Evolutionary conservation across 805 yeast genomes (phyloP).

Genomic region (Priceomyces medius): DNA sequence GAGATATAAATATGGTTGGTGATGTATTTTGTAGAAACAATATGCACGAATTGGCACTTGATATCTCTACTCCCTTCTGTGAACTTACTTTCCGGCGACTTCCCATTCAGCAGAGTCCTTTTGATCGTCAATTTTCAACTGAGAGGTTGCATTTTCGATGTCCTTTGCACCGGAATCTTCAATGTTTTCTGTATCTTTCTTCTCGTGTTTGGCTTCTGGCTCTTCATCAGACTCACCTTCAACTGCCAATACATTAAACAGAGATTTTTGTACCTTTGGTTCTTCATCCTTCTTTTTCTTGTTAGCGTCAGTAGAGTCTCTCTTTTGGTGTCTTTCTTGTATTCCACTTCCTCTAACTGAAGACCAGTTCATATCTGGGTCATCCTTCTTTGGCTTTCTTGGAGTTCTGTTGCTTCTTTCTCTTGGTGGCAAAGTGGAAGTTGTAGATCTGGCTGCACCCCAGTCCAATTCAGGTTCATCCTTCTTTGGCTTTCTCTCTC

Average conservation of each 20-base stretch:
- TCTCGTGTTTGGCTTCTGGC: conserved; percentile 14
- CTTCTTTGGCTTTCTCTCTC: conserved; percentile 29
- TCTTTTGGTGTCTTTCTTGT: conserved; percentile 27
- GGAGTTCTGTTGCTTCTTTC: conserved; percentile 25
- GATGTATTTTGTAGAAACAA: background rate
- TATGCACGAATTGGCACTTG: conserved; percentile 1
- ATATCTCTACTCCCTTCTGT: background rate
- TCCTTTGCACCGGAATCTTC: conserved; percentile 14
- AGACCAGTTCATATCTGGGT: conserved; percentile 27
- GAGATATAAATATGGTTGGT: background rate
- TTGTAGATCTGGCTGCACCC: conserved; percentile 36
- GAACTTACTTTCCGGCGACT: conserved; percentile 31
- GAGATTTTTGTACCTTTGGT: conserved; percentile 34
- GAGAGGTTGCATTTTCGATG: conserved; percentile 26
- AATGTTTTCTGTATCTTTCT: conserved; percentile 13
- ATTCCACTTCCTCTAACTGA: conserved; percentile 28
- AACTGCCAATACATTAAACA: conserved; percentile 31
- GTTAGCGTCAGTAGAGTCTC: conserved; percentile 26
- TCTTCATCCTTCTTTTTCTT: conserved; percentile 17
- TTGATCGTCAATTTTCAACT: conserved; percentile 23
- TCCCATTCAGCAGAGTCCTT: conserved; percentile 35
- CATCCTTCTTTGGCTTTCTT: conserved; percentile 21
- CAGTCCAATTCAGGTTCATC: conserved; percentile 44
- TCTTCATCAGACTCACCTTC: conserved; percentile 34
- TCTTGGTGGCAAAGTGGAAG: conserved; percentile 26